Conservation (phyloP, 1,284 basidiomycete genomes). For the Wallemia hederae region DNA sequence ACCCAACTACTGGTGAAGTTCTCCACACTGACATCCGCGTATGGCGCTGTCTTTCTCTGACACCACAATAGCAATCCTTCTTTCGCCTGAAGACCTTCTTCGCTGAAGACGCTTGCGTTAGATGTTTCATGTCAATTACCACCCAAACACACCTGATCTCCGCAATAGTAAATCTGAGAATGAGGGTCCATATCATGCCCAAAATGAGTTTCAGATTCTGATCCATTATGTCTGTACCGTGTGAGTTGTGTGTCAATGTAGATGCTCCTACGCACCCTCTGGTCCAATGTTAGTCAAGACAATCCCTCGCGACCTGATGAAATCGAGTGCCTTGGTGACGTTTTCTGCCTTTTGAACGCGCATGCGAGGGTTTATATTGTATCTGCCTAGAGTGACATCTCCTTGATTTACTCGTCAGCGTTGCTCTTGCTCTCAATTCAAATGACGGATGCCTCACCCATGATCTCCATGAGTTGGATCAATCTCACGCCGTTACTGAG, state of each 20-base stretch:
- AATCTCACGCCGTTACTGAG: slow-evolving; percentile 81
- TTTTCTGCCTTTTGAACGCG: slow-evolving; percentile 94
- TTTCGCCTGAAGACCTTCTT: slow-evolving; percentile 87
- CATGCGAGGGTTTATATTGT: slow-evolving; percentile 67
- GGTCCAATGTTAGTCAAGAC: slow-evolving; percentile 92
- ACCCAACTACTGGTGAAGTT: slow-evolving; percentile 81
- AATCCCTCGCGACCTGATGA: slow-evolving; percentile 77
- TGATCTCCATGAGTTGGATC: slow-evolving; percentile 82
- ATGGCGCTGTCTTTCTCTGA: slow-evolving; percentile 75
- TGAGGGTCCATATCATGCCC: slow-evolving; percentile 78
- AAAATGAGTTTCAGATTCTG: slow-evolving; percentile 90
- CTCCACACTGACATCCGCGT: slow-evolving; percentile 69
- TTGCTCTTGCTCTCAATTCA: neutral
- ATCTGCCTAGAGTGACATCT: slow-evolving; percentile 63
- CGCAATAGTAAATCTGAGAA: slow-evolving; percentile 85
- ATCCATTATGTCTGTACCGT: slow-evolving; percentile 60
- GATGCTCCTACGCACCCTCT: slow-evolving; percentile 28
- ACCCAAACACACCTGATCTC: slow-evolving; percentile 53
- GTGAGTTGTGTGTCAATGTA: neutral
- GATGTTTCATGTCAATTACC: neutral
- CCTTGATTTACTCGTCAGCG: slow-evolving; percentile 14
- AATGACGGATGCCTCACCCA: slow-evolving; percentile 27
- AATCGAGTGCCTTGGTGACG: slow-evolving; percentile 80
- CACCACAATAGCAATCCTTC: slow-evolving; percentile 92
- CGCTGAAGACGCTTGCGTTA: slow-evolving; percentile 26